These are phyloP conservation scores for Trichosanthes truncata DNA, from an alignment of 306 rosid species.

Conservation along the genomic window DNA sequence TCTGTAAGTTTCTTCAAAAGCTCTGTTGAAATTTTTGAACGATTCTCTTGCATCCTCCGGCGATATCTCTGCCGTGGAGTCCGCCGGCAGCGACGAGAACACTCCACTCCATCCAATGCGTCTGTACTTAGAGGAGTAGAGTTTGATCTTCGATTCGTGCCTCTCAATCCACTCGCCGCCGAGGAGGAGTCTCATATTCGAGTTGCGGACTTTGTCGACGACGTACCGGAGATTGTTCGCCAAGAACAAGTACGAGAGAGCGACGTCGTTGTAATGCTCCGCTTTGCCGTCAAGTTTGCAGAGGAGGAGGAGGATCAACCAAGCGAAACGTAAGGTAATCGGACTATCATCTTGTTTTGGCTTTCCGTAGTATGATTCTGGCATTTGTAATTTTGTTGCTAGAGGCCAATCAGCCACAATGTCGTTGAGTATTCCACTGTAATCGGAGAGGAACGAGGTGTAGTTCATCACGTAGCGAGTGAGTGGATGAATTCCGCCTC, in stretches of 20 bases:
- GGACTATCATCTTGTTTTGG: conserved; percentile 13
- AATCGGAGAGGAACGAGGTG: conserved; percentile 39
- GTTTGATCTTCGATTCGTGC: conserved; percentile 39
- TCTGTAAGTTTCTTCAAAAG: conserved; percentile 26
- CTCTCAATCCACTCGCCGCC: conserved; percentile 40
- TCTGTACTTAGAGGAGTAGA: conserved; percentile 38
- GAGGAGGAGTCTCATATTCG: conserved; percentile 35
- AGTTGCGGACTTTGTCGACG: conserved; percentile 39
- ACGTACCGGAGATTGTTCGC: conserved; percentile 66
- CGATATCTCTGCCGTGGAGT: conserved; percentile 19
- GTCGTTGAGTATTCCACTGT: conserved; percentile 26
- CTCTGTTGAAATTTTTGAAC: conserved; percentile 24
- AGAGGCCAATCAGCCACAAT: conserved; percentile 34
- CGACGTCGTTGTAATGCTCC: conserved; percentile 39
- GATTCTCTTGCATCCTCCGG: conserved; percentile 20
- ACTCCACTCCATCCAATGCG: conserved; percentile 48
- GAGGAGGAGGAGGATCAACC: conserved; percentile 48
- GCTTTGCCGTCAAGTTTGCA: conserved; percentile 57
- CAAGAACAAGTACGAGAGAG: conserved; percentile 49
- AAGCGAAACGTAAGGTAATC: conserved; percentile 31
- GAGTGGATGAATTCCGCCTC: conserved; percentile 54
- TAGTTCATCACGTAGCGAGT: conserved; percentile 68
- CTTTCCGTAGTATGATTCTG: conserved; percentile 35
- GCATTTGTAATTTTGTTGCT: conserved; percentile 16
- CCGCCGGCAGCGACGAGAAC: conserved; percentile 22